Conservation (phyloP, 202 grass and related monocot species). For the Dendrocalamus latiflorus region DNA sequence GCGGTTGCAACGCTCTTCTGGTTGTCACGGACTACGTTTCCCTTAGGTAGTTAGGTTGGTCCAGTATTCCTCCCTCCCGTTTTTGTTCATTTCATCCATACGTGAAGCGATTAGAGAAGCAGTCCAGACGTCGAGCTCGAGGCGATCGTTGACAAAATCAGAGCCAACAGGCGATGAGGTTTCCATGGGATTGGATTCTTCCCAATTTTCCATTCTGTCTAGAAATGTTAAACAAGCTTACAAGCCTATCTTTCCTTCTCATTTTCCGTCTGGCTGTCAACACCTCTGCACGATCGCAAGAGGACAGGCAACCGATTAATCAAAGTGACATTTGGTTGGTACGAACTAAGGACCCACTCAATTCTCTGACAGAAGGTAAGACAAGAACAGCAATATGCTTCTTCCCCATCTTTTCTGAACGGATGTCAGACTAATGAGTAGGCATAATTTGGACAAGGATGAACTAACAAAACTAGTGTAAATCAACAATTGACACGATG, state of each 20-base stretch:
- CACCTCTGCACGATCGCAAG: background rate
- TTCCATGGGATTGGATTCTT: background rate
- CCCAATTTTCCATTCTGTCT: background rate
- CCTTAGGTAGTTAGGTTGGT: background rate
- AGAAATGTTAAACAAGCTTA: background rate
- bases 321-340: background rate
- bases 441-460: background rate
- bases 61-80: background rate
- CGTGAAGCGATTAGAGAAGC: background rate
- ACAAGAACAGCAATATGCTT: background rate
- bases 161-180: background rate
- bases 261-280: background rate
- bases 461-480: background rate
- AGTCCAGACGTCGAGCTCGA: background rate
- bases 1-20: too few species aligned
- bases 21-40: background rate
- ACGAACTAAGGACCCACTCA: background rate
- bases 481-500: background rate
- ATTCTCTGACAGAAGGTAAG: background rate
- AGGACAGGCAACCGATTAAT: background rate
- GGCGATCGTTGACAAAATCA: background rate
- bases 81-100: background rate
- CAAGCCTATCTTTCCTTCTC: background rate
- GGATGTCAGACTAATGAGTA: background rate
- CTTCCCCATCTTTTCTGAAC: background rate